Percentiles rank a stretch among this genome's conserved stretches.
Conservation (phyloP, 2,329 filamentous ascomycete species). For the Fusarium pseudograminearum region DNA sequence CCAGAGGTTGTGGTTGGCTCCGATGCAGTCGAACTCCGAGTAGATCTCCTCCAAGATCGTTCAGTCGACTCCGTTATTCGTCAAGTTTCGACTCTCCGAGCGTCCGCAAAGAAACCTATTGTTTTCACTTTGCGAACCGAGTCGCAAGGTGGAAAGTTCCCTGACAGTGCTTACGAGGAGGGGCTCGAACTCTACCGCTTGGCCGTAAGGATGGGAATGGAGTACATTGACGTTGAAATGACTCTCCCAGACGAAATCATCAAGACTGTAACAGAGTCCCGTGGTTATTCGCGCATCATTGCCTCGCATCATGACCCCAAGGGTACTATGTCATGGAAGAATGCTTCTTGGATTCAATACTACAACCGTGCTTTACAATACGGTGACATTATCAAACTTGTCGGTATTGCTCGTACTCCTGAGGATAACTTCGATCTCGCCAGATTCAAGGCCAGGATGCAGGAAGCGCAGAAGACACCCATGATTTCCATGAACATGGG, state of each 20-base stretch:
- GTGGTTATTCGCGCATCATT: slow-evolving; percentile 84
- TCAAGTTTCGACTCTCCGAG: slow-evolving; percentile 84
- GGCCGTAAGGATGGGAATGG: slow-evolving; percentile 85
- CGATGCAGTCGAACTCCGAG: slow-evolving; percentile 93
- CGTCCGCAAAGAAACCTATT: slow-evolving; percentile 78
- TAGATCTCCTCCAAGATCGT: slow-evolving; percentile 86
- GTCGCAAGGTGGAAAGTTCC: slow-evolving; percentile 89
- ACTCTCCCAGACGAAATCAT: slow-evolving; percentile 83
- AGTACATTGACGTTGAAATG: slow-evolving; percentile 95
- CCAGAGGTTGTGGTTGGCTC: slow-evolving; percentile 82
- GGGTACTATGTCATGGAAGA: slow-evolving; percentile 84
- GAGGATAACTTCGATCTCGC: slow-evolving; percentile 90
- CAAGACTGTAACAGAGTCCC: slow-evolving; percentile 72
- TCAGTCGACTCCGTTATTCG: slow-evolving; percentile 81
- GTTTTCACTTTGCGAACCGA: slow-evolving; percentile 92
- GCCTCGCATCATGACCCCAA: slow-evolving; percentile 94
- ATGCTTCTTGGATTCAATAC: slow-evolving; percentile 89
- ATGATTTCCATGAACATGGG: slow-evolving; percentile 98
- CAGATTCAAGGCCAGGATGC: slow-evolving; percentile 83
- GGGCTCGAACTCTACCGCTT: slow-evolving; percentile 80
- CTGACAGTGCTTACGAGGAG: slow-evolving; percentile 78
- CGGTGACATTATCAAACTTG: slow-evolving; percentile 94
- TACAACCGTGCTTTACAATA: slow-evolving; percentile 92
- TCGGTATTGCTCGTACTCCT: slow-evolving; percentile 80
- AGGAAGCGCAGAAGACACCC: slow-evolving; percentile 79